phyloP scores from a whole-genome alignment of 169 alveolate species.

The Plasmodium yoelii region DNA sequence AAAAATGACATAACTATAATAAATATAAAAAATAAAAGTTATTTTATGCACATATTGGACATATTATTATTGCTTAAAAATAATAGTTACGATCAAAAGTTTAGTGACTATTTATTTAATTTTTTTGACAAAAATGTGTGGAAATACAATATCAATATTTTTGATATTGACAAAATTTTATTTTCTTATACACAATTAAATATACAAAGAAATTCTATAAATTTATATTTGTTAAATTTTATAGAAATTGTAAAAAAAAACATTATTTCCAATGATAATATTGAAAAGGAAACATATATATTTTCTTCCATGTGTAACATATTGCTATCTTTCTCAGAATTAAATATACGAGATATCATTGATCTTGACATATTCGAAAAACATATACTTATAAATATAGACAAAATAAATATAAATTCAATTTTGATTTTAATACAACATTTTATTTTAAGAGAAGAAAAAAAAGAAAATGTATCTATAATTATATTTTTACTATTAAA shows the following conservation, averaged over 20 bases:
- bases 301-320: slow-evolving; percentile 42
- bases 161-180: slow-evolving; percentile 59
- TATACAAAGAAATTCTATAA: slow-evolving; percentile 2
- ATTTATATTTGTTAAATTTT: slow-evolving; percentile 11
- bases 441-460: slow-evolving; percentile 36
- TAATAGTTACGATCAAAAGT: not conserved
- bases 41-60: slow-evolving; percentile 35
- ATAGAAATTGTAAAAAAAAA: slow-evolving; percentile 53
- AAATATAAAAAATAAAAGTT: slow-evolving; percentile 23
- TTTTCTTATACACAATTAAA: slow-evolving; percentile 33
- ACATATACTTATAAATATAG: slow-evolving; percentile 18
- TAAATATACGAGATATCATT: slow-evolving; percentile 22
- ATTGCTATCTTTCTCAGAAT: slow-evolving; percentile 21
- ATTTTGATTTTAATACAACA: slow-evolving; percentile 45
- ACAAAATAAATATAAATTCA: slow-evolving; percentile 22
- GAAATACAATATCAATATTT: slow-evolving; percentile 31
- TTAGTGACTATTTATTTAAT: slow-evolving; percentile 11
- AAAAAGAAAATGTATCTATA: slow-evolving; percentile 1
- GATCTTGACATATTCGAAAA: slow-evolving; percentile 40
- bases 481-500: slow-evolving; percentile 21
- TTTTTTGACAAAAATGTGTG: slow-evolving; percentile 29
- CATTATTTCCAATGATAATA: not conserved
- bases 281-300: slow-evolving; percentile 27
- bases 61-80: slow-evolving; percentile 25
- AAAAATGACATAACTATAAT: not conserved